Conservation (phyloP, 768 basidiomycete species). For the Panus rudis region DNA sequence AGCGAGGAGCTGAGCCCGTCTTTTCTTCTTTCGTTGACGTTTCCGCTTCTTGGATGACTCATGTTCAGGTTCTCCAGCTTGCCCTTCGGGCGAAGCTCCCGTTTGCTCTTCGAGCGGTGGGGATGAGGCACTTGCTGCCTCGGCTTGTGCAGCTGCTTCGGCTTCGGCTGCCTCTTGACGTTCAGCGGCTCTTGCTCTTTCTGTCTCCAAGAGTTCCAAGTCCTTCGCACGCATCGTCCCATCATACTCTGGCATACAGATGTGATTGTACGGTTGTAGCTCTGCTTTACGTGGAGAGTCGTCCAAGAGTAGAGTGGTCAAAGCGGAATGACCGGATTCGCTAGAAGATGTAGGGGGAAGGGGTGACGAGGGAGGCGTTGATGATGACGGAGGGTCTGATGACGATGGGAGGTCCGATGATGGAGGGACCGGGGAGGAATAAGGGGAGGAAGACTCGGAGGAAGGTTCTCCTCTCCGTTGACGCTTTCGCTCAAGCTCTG, state of each 20-base stretch:
- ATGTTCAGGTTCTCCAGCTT: too few species aligned
- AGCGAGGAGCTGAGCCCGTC: background rate
- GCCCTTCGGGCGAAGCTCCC: too few species aligned
- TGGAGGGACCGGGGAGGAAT: conserved; percentile 5
- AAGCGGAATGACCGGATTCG: conserved; percentile 31
- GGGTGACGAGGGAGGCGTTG: background rate
- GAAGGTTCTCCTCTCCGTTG: background rate
- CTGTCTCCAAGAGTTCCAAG: conserved; percentile 21
- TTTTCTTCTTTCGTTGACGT: conserved; percentile 16
- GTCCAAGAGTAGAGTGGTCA: conserved; percentile 44
- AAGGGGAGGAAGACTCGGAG: conserved; percentile 7
- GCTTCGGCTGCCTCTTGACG: conserved; percentile 5
- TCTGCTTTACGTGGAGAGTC: conserved; percentile 49
- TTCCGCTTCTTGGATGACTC: conserved; percentile 17
- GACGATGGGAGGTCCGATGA: conserved; percentile 7
- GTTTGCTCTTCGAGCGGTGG: too few species aligned
- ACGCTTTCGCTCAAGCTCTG: conserved; percentile 9
- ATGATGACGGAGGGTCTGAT: background rate
- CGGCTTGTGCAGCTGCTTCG: background rate
- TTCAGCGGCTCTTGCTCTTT: conserved; percentile 10
- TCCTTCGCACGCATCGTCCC: conserved; percentile 34
- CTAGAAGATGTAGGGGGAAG: conserved; percentile 1
- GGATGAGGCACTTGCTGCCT: too few species aligned
- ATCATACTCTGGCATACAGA: conserved; percentile 68
- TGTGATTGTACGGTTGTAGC: conserved; percentile 76